Conservation (phyloP, 139 green algal genomes). For the Picochlorum sp. region DNA sequence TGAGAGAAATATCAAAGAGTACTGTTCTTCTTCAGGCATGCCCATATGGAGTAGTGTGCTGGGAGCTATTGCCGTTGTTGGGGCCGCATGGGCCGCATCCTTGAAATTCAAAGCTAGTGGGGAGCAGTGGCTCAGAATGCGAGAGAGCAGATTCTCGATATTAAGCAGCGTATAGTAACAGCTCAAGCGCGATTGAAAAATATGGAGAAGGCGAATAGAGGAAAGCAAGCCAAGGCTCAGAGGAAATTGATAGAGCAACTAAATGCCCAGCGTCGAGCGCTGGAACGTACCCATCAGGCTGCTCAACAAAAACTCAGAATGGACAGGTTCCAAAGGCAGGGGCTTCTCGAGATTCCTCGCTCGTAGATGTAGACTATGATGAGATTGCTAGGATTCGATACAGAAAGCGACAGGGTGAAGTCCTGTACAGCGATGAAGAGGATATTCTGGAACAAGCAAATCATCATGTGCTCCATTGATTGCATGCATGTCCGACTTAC, state of each 20-base stretch:
- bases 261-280: neutral
- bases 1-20: neutral
- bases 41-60: neutral
- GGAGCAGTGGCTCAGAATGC: neutral
- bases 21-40: neutral
- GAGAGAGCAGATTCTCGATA: slow-evolving; percentile 5
- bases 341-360: too few species aligned
- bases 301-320: slow-evolving; percentile 1
- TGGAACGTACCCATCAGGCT: slow-evolving; percentile 1
- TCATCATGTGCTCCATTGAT: too few species aligned
- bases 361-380: neutral
- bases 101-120: neutral
- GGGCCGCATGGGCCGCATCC: neutral
- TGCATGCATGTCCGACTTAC: too few species aligned
- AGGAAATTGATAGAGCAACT: slow-evolving; percentile 12
- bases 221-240: slow-evolving; percentile 6
- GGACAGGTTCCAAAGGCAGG: neutral
- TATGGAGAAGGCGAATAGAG: slow-evolving; percentile 11
- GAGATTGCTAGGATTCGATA: slow-evolving; percentile 6
- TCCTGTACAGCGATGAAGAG: slow-evolving; percentile 9
- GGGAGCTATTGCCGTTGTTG: neutral
- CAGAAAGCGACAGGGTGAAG: neutral
- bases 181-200: slow-evolving; percentile 7
- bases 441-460: neutral
- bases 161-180: slow-evolving; percentile 7